These are phyloP conservation scores for Lolium rigidum DNA, from an alignment of 176 grass and related monocot species.

Conservation along the genomic window DNA sequence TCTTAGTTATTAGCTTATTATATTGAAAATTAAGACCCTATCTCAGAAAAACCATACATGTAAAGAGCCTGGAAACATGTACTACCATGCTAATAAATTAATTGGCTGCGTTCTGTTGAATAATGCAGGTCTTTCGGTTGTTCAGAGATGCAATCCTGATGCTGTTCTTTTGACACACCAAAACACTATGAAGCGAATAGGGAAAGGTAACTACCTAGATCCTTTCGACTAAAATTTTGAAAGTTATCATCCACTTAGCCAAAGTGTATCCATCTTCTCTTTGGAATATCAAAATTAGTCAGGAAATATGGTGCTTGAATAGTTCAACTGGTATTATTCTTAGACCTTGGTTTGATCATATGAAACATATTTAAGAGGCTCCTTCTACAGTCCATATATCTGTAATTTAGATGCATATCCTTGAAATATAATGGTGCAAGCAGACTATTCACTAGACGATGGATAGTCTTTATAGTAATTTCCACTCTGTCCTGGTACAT, in stretches of 20 bases:
- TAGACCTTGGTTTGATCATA: neutral
- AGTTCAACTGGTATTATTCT: neutral
- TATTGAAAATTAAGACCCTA: constrained; percentile 22
- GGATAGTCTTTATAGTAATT: neutral
- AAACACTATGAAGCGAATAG: constrained; percentile 78
- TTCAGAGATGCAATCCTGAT: constrained; percentile 81
- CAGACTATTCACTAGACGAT: neutral
- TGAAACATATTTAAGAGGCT: neutral
- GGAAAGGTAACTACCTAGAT: constrained; percentile 54
- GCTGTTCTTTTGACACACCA: constrained; percentile 81
- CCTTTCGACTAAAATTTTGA: neutral
- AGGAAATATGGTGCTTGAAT: constrained; percentile 14
- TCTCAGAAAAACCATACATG: neutral
- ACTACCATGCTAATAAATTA: neutral
- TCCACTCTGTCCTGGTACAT: constrained; percentile 9
- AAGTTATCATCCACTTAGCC: neutral
- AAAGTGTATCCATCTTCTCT: constrained; percentile 27
- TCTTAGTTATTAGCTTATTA: constrained; percentile 16
- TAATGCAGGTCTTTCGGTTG: constrained; percentile 75
- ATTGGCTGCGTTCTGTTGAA: constrained; percentile 17
- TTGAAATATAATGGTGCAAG: neutral
- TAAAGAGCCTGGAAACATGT: constrained; percentile 17
- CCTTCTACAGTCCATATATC: neutral
- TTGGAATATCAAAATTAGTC: constrained; percentile 13
- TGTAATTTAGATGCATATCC: constrained; percentile 26